These are phyloP conservation scores for Candida argentea DNA, from an alignment of 805 yeast species.

Conservation along the genomic window DNA sequence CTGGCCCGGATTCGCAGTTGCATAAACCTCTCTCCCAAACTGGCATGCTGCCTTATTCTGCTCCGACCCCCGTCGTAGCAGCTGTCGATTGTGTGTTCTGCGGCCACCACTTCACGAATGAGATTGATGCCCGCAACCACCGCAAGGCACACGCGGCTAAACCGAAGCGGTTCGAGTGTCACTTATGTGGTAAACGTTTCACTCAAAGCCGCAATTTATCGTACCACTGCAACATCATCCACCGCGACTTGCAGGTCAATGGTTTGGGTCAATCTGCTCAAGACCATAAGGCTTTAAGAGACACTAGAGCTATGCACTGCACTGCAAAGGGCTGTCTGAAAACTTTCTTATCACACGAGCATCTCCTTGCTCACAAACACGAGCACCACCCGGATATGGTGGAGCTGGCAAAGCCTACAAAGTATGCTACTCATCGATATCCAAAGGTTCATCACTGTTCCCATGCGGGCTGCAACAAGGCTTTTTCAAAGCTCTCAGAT, in stretches of 20 bases:
- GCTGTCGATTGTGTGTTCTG: too few species aligned
- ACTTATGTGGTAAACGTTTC: constrained; percentile 6
- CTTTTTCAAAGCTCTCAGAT: constrained; percentile 36
- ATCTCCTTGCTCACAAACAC: constrained; percentile 3
- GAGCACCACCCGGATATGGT: constrained; percentile 4
- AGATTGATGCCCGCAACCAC: constrained; percentile 6
- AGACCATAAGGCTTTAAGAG: constrained; percentile 1
- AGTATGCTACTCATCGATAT: constrained; percentile 3
- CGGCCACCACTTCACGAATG: constrained; percentile 4
- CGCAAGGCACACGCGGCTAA: constrained; percentile 5
- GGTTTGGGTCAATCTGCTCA: constrained; percentile 2
- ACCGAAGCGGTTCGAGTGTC: constrained; percentile 5
- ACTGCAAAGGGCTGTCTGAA: constrained; percentile 8
- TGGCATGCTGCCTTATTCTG: not conserved
- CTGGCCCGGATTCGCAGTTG: too few species aligned
- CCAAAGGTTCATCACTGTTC: constrained; percentile 32
- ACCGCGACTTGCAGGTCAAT: constrained; percentile 5
- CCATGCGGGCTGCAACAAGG: constrained; percentile 57
- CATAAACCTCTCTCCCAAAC: too few species aligned
- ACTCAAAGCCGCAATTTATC: constrained; percentile 6
- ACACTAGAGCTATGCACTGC: constrained; percentile 8
- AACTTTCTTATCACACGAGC: constrained; percentile 9
- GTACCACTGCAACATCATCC: constrained; percentile 6
- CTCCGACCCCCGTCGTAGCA: not conserved
- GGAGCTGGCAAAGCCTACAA: constrained; percentile 3